A percentile compares a stretch with the other conserved stretches of the same genome.
phyloP scores from a whole-genome alignment of 192 early-diverging fungal genomes.

The Mortierella alpina region DNA sequence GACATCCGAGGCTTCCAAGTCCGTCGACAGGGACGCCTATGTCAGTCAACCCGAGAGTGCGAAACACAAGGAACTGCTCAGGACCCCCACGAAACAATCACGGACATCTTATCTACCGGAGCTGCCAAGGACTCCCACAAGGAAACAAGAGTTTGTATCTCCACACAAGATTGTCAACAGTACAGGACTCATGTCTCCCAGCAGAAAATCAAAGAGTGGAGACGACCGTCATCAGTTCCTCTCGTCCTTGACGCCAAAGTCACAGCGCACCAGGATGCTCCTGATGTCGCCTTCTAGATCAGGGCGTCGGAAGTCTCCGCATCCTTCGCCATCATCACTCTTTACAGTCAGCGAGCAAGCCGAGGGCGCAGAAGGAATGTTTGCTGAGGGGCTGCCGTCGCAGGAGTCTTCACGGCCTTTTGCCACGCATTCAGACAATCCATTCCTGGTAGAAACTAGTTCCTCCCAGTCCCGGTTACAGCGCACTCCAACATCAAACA shows the following conservation, averaged over 20 bases:
- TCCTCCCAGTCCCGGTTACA: background rate
- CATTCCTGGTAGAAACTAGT: background rate
- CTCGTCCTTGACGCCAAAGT: constrained; percentile 6
- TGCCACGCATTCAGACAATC: background rate
- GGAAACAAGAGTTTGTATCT: constrained; percentile 39
- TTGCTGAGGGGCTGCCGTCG: background rate
- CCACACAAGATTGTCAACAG: constrained; percentile 22
- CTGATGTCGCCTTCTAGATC: constrained; percentile 21
- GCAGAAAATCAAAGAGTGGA: background rate
- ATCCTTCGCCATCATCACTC: constrained; percentile 3
- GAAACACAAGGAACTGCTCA: background rate
- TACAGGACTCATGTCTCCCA: constrained; percentile 42
- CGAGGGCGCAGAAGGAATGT: background rate
- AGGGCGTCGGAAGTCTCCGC: constrained; percentile 4
- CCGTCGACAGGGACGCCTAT: too few species aligned
- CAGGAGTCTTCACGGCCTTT: background rate
- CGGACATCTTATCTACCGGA: constrained; percentile 8
- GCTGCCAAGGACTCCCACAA: constrained; percentile 12
- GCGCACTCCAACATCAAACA: constrained; percentile 18
- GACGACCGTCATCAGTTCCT: constrained; percentile 13
- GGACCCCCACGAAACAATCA: constrained; percentile 15
- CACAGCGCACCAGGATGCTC: background rate
- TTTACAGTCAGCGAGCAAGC: constrained; percentile 18
- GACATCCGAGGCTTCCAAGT: background rate
- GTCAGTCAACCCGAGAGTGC: background rate